A percentile compares a stretch with the other conserved stretches of the same genome.
These are phyloP conservation scores for Apiotrichum siamense DNA, from an alignment of 1,284 basidiomycete genomes.

Conservation along the genomic window DNA sequence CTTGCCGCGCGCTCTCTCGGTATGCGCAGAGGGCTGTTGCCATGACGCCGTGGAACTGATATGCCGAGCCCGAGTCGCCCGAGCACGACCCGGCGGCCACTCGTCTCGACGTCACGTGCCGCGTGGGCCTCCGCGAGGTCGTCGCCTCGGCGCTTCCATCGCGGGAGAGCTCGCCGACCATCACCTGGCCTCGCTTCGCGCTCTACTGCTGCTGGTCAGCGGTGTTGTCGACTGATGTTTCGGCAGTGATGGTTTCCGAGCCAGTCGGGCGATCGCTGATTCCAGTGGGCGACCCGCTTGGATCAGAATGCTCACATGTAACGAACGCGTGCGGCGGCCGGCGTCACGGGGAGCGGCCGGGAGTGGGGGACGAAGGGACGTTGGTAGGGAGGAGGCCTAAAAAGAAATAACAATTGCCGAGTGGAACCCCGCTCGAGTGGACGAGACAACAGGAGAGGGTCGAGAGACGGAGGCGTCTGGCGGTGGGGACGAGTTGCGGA, in stretches of 20 bases:
- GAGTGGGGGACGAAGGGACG: background rate
- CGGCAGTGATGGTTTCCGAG: conserved; percentile 4
- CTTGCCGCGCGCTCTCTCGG: background rate
- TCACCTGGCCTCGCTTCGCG: conserved; percentile 1
- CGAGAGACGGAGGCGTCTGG: too few relatives aligned
- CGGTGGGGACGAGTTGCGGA: too few relatives aligned
- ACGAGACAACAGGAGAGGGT: too few relatives aligned
- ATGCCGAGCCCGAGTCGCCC: background rate
- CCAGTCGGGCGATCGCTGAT: too few relatives aligned
- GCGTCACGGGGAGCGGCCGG: background rate
- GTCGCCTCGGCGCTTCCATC: conserved; percentile 31
- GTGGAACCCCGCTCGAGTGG: too few relatives aligned
- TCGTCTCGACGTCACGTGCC: too few relatives aligned
- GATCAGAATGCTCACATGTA: background rate
- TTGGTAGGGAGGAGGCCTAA: too few relatives aligned
- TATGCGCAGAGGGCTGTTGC: background rate
- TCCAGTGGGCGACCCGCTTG: background rate
- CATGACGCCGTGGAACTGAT: background rate
- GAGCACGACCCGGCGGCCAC: too few relatives aligned
- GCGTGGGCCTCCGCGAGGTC: conserved; percentile 13
- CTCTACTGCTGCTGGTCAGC: background rate
- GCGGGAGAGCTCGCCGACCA: conserved; percentile 19
- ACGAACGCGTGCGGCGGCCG: conserved; percentile 10
- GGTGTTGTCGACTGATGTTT: too few relatives aligned
- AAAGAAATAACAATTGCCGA: too few relatives aligned